A percentile compares a stretch with the other conserved stretches of the same genome.
phyloP scores from a whole-genome alignment of 441 rosid species.

The Viola pubescens region DNA sequence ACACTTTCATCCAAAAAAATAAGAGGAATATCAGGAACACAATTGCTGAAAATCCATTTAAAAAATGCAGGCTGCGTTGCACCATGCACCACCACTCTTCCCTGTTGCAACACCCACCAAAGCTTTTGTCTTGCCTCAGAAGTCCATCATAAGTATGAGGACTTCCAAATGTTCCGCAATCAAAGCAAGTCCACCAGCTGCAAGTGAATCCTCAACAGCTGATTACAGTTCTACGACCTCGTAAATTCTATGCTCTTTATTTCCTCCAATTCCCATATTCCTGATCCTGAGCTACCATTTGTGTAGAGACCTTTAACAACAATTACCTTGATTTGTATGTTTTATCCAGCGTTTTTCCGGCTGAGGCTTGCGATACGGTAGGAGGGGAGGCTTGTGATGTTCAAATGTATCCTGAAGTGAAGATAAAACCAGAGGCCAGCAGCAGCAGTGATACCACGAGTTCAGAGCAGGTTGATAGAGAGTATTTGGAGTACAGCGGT shows the following conservation, averaged over 20 bases:
- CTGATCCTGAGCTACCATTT: too few species aligned
- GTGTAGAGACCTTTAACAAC: too few species aligned
- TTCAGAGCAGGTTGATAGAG: slow-evolving; percentile 38
- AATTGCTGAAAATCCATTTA: background rate
- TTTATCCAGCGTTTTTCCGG: slow-evolving; percentile 42
- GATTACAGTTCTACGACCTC: slow-evolving; percentile 41
- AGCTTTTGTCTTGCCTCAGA: slow-evolving; percentile 20
- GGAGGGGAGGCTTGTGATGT: slow-evolving; percentile 52
- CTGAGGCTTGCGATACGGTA: slow-evolving; percentile 50
- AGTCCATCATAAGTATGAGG: slow-evolving; percentile 17
- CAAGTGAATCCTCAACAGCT: slow-evolving; percentile 24
- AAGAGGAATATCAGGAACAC: too few species aligned
- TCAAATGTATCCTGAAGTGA: slow-evolving; percentile 48
- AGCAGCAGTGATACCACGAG: slow-evolving; percentile 9
- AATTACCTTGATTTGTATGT: background rate
- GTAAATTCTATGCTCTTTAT: slow-evolving; percentile 16
- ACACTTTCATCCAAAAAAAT: too few species aligned
- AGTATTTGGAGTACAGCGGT: slow-evolving; percentile 36
- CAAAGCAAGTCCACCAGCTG: slow-evolving; percentile 18
- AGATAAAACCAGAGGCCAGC: slow-evolving; percentile 28
- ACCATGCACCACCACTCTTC: slow-evolving; percentile 22
- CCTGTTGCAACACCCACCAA: slow-evolving; percentile 19
- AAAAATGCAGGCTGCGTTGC: slow-evolving; percentile 33
- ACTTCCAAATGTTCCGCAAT: slow-evolving; percentile 13
- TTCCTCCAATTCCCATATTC: background rate